phyloP scores from a whole-genome alignment of 371 early-diverging fungal genomes.

The Syncephalastrum monosporum region DNA sequence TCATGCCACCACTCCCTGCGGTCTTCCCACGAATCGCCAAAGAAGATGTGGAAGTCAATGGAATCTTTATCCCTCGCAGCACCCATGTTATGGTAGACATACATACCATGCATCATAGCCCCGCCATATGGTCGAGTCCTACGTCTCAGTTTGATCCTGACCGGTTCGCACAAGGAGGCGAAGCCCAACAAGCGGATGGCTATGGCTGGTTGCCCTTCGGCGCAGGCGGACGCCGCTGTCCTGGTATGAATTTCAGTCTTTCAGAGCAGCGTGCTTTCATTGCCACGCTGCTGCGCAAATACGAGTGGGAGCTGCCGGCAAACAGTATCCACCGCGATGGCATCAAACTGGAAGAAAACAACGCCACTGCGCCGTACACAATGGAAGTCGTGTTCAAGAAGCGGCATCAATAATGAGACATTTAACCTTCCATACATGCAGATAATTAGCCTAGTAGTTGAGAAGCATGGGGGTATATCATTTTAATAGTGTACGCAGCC shows the following conservation, averaged over 20 bases:
- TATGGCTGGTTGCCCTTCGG: slow-evolving; percentile 15
- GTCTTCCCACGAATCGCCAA: background rate
- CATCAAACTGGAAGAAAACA: slow-evolving; percentile 3
- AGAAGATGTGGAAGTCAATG: slow-evolving; percentile 15
- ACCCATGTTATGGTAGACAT: slow-evolving; percentile 13
- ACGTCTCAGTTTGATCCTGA: slow-evolving; percentile 17
- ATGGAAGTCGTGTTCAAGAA: no score
- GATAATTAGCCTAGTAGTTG: no score
- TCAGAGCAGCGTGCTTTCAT: slow-evolving; percentile 29
- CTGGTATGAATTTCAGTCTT: slow-evolving; percentile 29
- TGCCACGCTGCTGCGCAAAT: slow-evolving; percentile 22
- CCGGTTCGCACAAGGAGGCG: slow-evolving; percentile 20
- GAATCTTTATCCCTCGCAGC: slow-evolving; percentile 17
- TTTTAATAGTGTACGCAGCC: no score
- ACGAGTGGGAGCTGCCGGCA: slow-evolving; percentile 11
- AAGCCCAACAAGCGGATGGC: slow-evolving; percentile 12
- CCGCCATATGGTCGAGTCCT: slow-evolving; percentile 13
- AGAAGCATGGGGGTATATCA: no score
- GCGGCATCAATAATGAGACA: no score
- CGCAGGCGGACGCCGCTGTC: slow-evolving; percentile 11
- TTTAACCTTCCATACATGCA: no score
- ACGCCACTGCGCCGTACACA: no score
- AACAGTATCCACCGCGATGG: slow-evolving; percentile 12
- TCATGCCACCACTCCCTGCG: slow-evolving; percentile 4
- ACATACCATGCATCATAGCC: slow-evolving; percentile 17